Evolutionary conservation across 2,329 filamentous ascomycete species (phyloP), one percentile per base, ranked within the genome.

Genomic region (Nemania diffusa): DNA sequence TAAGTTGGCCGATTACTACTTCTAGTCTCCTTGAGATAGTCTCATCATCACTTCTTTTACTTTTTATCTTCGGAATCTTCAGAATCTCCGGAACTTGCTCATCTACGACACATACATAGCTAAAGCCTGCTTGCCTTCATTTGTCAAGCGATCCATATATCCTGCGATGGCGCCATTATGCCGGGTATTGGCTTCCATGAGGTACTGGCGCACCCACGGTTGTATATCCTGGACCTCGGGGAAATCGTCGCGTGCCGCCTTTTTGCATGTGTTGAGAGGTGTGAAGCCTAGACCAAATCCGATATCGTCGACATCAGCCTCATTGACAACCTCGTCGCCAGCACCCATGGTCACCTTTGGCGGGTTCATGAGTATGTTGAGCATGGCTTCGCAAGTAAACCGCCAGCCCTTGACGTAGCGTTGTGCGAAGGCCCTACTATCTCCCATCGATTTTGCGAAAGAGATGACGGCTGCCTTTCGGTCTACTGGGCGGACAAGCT

Each of bases 261-360:
- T 90, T 78, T 91, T 93, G 82, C 95, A 96, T 0, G 95, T 97
- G 82, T 95, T 97, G 69, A 99, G 87, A 34, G 92, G 91, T 0
- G 96, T 98, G 81, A 97, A 99, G 8, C 94, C 95, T 71, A 97
- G 90, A 27, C 96, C 96, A 76, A 99, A 99, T 29, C 93, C 91
- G 72, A 97, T 90, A 78, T 99, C 96, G 74, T 99, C 96, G 27
- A 97, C 92, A 75, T 98, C 95, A 2, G 93, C 90, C 77, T 98
- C 96, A 11, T 89, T 88, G 70, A 97, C 90, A 57, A 92, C 82
- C 72, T 97, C 93, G 70, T 93, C 90, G 64, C 91, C 90, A 40
- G 86, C 82, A 1, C 90, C 87, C 17, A 84, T 81, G 6, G 86
- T 82, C 4, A 95, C 87, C 40, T 83, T 81, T 1, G 95, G 94